These are phyloP conservation scores for Lentinula guzmanii DNA, from an alignment of 768 basidiomycete species.

Conservation along the genomic window DNA sequence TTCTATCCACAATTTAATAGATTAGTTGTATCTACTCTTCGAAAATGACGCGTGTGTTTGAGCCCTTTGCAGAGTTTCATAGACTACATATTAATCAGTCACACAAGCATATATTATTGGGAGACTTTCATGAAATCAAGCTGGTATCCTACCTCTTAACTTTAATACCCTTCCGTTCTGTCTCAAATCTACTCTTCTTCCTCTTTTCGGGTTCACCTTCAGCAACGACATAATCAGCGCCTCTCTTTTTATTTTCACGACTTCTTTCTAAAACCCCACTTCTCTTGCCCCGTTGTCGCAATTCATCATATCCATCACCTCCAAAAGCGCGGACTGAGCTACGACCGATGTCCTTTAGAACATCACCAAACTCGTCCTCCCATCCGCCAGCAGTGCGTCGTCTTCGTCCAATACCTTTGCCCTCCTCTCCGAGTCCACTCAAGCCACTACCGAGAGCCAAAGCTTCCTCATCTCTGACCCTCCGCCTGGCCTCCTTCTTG, in stretches of 20 bases:
- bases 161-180: constrained; percentile 37
- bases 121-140: too few species aligned
- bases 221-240: constrained; percentile 19
- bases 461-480: constrained; percentile 79
- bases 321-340: constrained; percentile 27
- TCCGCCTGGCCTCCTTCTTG: constrained; percentile 74
- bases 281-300: constrained; percentile 65
- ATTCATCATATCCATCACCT: constrained; percentile 78
- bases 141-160: constrained; percentile 15
- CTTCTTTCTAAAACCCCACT: constrained; percentile 55
- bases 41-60: too few species aligned
- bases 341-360: constrained; percentile 43
- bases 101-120: too few species aligned
- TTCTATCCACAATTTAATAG: too few species aligned
- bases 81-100: too few species aligned
- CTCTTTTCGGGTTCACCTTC: constrained; percentile 22
- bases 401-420: constrained; percentile 39
- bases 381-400: constrained; percentile 62
- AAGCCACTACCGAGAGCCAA: constrained; percentile 77
- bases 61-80: too few species aligned
- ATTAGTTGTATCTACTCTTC: too few species aligned
- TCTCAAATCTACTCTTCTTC: constrained; percentile 46
- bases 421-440: constrained; percentile 26
- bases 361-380: constrained; percentile 81
- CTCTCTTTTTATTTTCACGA: constrained; percentile 21